Percentiles rank a stretch among this genome's conserved stretches.
Conservation (phyloP, 768 basidiomycete genomes). For the Neoboletus subvelutipes region DNA sequence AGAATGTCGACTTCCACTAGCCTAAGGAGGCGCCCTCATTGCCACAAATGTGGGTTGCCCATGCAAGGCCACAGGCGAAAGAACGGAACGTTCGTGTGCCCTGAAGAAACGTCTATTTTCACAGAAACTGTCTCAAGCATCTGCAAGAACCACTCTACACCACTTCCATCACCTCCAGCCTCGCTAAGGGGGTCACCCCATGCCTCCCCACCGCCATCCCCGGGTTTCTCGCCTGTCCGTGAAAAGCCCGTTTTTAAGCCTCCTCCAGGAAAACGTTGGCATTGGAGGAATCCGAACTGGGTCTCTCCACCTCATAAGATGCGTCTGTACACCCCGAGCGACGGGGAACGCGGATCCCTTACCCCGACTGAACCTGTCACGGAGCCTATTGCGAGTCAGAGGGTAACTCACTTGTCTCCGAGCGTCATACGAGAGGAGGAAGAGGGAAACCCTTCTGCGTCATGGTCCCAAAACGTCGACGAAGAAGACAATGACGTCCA, state of each 20-base stretch:
- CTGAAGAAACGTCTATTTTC: constrained; percentile 17
- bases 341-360: constrained; percentile 26
- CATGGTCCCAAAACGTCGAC: constrained; percentile 9
- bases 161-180: constrained; percentile 28
- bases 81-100: constrained; percentile 32
- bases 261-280: constrained; percentile 32
- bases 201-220: constrained; percentile 12
- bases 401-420: neutral
- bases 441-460: constrained; percentile 1
- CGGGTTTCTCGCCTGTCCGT: constrained; percentile 16
- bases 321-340: constrained; percentile 24
- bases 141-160: constrained; percentile 21
- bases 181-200: constrained; percentile 28
- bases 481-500: constrained; percentile 10
- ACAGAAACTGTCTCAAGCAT: constrained; percentile 13
- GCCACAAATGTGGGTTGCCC: constrained; percentile 33
- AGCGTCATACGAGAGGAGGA: constrained; percentile 13
- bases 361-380: constrained; percentile 32
- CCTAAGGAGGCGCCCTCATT: constrained; percentile 34
- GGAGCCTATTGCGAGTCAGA: constrained; percentile 14
- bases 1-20: constrained; percentile 31
- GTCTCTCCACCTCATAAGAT: constrained; percentile 31
- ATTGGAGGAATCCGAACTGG: constrained; percentile 37
- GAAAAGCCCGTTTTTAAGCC: constrained; percentile 24
- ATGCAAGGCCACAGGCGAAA: constrained; percentile 36